A percentile compares a stretch with the other conserved stretches of the same genome.
phyloP scores from a whole-genome alignment of 352 stramenopile species.

The Phytopythium chamaehyphon region DNA sequence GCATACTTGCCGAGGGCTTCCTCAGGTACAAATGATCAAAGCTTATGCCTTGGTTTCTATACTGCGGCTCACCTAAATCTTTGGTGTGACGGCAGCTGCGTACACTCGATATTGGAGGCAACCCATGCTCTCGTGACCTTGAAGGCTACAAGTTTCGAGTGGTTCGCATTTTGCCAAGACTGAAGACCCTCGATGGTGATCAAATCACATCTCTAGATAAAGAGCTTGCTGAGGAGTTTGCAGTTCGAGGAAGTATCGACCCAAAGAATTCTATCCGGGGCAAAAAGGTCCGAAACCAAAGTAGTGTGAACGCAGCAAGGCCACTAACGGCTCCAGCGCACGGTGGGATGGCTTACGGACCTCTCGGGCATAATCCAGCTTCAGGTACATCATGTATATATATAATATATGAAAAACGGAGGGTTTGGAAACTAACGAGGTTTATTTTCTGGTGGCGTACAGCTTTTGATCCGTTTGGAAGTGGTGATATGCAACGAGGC shows the following conservation, averaged over 20 bases:
- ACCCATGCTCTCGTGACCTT: constrained; percentile 56
- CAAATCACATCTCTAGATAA: constrained; percentile 70
- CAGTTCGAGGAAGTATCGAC: constrained; percentile 13
- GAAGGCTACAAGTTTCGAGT: constrained; percentile 77
- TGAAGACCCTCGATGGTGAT: constrained; percentile 72
- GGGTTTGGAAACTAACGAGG: too few species aligned
- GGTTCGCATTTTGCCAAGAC: constrained; percentile 46
- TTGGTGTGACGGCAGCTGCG: constrained; percentile 35
- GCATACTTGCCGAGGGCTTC: constrained; percentile 45
- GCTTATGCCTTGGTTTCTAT: too few species aligned
- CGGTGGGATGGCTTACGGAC: background rate
- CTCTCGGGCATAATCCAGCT: background rate
- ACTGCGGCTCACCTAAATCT: too few species aligned
- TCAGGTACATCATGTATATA: background rate
- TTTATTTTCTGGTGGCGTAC: too few species aligned
- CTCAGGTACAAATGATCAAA: too few species aligned
- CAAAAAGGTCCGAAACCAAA: background rate
- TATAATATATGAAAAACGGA: too few species aligned
- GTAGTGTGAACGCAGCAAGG: too few species aligned
- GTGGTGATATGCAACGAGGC: constrained; percentile 58
- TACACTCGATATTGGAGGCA: constrained; percentile 66
- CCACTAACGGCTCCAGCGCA: constrained; percentile 34
- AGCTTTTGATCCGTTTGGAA: constrained; percentile 46
- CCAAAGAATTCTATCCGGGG: constrained; percentile 7
- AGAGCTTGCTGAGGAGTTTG: constrained; percentile 65